A percentile compares a stretch with the other conserved stretches of the same genome.
These are phyloP conservation scores for Amanita pseudoporphyria DNA, from an alignment of 768 basidiomycete genomes.

Conservation along the genomic window DNA sequence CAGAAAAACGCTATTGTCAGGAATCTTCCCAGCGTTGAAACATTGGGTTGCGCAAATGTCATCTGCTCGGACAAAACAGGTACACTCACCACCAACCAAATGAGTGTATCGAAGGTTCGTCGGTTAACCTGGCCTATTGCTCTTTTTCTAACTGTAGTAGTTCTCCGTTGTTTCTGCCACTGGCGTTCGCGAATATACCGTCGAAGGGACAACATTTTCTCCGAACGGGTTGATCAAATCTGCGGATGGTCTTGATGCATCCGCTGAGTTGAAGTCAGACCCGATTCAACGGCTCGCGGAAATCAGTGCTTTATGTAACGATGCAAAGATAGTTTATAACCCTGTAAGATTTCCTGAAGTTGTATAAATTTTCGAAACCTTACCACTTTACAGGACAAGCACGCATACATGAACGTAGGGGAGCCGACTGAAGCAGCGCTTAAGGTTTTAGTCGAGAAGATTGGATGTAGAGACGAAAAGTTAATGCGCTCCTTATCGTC, in stretches of 20 bases:
- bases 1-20: constrained; percentile 97
- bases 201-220: constrained; percentile 91
- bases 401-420: constrained; percentile 72
- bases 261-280: constrained; percentile 51
- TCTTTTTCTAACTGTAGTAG: constrained; percentile 41
- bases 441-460: constrained; percentile 91
- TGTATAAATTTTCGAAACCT: background rate
- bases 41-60: constrained; percentile 94
- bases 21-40: constrained; percentile 95
- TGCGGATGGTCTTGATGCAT: constrained; percentile 50
- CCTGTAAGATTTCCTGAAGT: constrained; percentile 32
- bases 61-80: constrained; percentile 99
- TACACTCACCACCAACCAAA: constrained; percentile 92
- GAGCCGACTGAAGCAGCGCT: constrained; percentile 98
- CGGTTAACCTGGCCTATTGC: background rate
- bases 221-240: constrained; percentile 69
- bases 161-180: constrained; percentile 52
- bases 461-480: constrained; percentile 62
- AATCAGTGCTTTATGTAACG: constrained; percentile 91
- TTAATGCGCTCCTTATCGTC: constrained; percentile 44
- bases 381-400: constrained; percentile 53
- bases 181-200: constrained; percentile 56
- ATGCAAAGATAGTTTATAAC: constrained; percentile 83
- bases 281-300: constrained; percentile 81
- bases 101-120: constrained; percentile 81